A percentile compares a stretch with the other conserved stretches of the same genome.
Conservation (phyloP, 805 yeast species). For the Wickerhamiella brachini region DNA sequence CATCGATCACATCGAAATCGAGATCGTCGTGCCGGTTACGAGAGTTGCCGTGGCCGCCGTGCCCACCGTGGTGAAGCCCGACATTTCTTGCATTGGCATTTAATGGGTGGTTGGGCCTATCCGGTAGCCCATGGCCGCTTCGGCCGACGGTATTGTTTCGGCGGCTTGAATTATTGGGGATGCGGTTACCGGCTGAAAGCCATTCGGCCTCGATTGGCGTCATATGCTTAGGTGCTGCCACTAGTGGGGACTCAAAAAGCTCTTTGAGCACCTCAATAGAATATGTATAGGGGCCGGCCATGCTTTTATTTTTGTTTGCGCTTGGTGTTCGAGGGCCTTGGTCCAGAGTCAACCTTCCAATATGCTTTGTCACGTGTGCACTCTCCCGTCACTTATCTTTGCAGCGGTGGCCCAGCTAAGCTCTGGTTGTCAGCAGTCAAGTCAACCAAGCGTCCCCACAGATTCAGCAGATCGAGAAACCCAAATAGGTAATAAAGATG, state of each 20-base stretch:
- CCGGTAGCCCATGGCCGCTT: conserved; percentile 3
- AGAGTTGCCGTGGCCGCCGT: neutral
- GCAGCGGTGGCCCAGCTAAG: no score
- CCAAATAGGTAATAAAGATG: neutral
- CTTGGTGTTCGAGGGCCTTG: neutral
- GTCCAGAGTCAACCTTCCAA: no score
- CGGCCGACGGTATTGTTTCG: neutral
- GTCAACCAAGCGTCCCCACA: neutral
- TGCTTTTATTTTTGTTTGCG: neutral
- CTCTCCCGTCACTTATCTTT: neutral
- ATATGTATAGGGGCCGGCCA: neutral
- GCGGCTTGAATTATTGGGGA: neutral
- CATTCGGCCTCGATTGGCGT: conserved; percentile 4
- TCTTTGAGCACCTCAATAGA: conserved; percentile 11
- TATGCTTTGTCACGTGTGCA: neutral
- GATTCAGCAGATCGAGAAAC: neutral
- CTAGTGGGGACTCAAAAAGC: conserved; percentile 17
- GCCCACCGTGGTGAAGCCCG: conserved; percentile 2
- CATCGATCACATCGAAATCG: neutral
- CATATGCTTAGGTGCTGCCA: conserved; percentile 12
- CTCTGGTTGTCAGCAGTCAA: neutral
- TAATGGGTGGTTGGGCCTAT: neutral
- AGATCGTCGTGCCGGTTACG: neutral
- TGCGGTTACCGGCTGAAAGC: neutral
- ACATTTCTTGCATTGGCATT: neutral